Conservation (phyloP, 1,139 yeast species). For the Meyerozyma sp. region DNA sequence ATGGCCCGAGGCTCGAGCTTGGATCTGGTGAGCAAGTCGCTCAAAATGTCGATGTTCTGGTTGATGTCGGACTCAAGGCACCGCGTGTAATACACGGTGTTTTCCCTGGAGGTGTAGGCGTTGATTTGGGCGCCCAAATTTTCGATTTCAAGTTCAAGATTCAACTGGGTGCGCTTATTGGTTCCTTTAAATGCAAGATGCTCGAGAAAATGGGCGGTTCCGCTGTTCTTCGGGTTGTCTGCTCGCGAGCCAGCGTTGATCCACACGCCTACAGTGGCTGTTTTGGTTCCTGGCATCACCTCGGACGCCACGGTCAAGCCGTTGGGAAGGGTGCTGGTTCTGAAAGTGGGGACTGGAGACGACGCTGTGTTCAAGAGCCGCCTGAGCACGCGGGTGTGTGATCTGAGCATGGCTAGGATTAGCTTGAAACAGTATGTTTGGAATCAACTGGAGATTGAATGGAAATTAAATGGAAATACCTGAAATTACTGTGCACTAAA, state of each 20-base stretch:
- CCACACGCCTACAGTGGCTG: conserved; percentile 97
- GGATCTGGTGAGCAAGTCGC: conserved; percentile 86
- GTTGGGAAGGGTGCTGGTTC: conserved; percentile 63
- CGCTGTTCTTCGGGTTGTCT: conserved; percentile 76
- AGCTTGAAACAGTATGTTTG: no score
- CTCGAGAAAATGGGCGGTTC: conserved; percentile 96
- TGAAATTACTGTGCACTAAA: not conserved
- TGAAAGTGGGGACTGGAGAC: conserved; percentile 11
- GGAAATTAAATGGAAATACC: no score
- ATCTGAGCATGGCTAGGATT: not conserved
- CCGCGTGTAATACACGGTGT: conserved; percentile 94
- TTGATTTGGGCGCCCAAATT: conserved; percentile 95
- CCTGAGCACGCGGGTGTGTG: not conserved
- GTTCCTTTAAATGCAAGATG: conserved; percentile 98
- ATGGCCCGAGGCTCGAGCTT: conserved; percentile 78
- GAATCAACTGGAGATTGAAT: no score
- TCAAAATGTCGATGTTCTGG: conserved; percentile 77
- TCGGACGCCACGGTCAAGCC: conserved; percentile 95
- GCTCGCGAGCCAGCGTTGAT: conserved; percentile 98
- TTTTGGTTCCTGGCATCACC: conserved; percentile 76
- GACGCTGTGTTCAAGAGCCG: conserved; percentile 3
- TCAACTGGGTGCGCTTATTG: conserved; percentile 69
- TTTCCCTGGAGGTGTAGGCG: conserved; percentile 95
- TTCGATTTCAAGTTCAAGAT: conserved; percentile 88
- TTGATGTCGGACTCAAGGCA: conserved; percentile 78